Base-by-base conservation (phyloP, 352 stramenopile genomes). In the Peronospora belbahrii region DNA sequence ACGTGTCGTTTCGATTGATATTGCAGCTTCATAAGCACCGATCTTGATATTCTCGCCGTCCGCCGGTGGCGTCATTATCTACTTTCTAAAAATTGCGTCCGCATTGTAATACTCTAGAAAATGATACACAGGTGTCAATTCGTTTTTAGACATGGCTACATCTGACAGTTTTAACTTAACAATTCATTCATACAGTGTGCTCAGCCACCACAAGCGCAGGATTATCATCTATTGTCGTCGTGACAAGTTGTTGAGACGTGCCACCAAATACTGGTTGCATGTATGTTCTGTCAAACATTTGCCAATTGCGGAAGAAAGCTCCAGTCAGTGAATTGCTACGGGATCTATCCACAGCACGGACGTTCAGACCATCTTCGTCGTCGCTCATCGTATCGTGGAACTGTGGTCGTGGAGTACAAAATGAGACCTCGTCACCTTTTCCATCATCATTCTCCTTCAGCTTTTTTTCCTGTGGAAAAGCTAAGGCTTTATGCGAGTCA, bases 221-320 rank as follows among this genome's bases (percentile, higher is more conserved):
- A 5, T 71, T 42, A 15, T 64, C 52, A 22, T 65, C 38, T 37
- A 48, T 34, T 36, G 44, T 44, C 25, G 56, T 27, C 13, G 34
- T 13, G 17, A 41, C 27, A 35, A 48, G 33, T 19, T 52, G 47
- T 30, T 77, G 69, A 28, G 69, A 69, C 32, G 56, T 67, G 13
- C 81, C 78, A 27, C 81, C 81, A 42, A 93, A 93, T 22, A 87
- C 70, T 11, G 77, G 81, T 50, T 90, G 78, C 70, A 93, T 80
- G 61, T 83, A 88, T 33, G 63, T 70, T 20, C 62, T 62, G 48
- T 93, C 81, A 49, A 93, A 88, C 7, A 62, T 60, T 53, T 90
- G 73, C 81, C 81, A 93, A 31, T 65, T 74, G 14, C 74, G 79
- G 54, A 90, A 85, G 46, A 90, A 85, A 25, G 67, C 61, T 14